Evolutionary conservation across 2,329 filamentous ascomycete species (phyloP), one percentile per base, ranked within the genome.

Genomic region (Sclerotinia borealis): DNA sequence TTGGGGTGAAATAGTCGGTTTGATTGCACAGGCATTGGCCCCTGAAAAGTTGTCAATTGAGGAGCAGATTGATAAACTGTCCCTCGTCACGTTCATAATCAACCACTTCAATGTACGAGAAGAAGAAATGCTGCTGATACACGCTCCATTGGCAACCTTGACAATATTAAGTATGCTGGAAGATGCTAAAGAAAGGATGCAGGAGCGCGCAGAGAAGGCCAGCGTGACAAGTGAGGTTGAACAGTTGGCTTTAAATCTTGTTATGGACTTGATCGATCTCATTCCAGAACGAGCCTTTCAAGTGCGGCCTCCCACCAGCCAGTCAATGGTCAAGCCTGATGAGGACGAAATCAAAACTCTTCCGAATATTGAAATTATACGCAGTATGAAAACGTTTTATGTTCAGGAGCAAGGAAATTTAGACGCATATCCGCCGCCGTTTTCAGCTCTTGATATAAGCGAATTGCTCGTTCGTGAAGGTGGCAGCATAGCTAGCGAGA

Each of bases 111-210:
- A 97, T 75, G 84, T 98, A 56, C 86, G 88, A 60, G 95, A 99
- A 76, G 95, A 98, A 75, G 96, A 99, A 73, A 98, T 99, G 93
- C 77, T 96, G 19, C 85, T 90, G 2, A 79, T 91, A 27, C 93
- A 98, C 76, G 89, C 93, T 36, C 93, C 93, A 39, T 77, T 96
- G 34, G 83, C 89, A 60, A 82, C 86, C 2, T 76, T 96, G n/a
- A 85, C 87, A 4, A 79, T 89, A 31, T 76, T 75, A 22, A 67
- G 68, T 68, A 88, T 84, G 84, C 76, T 88, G 48, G 78, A 86
- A 71, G 79, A 88, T 63, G 75, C 78, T 3, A 79, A 77, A 64
- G 77, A 77, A 65, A 75, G 74, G 64, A 68, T 74, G 9, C 68
- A 68, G 34, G 59, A 61, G 58, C 72, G 75, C 65, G 69, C 49